Conservation (phyloP, 1,284 basidiomycete genomes). For the Omphalotus olearius region DNA sequence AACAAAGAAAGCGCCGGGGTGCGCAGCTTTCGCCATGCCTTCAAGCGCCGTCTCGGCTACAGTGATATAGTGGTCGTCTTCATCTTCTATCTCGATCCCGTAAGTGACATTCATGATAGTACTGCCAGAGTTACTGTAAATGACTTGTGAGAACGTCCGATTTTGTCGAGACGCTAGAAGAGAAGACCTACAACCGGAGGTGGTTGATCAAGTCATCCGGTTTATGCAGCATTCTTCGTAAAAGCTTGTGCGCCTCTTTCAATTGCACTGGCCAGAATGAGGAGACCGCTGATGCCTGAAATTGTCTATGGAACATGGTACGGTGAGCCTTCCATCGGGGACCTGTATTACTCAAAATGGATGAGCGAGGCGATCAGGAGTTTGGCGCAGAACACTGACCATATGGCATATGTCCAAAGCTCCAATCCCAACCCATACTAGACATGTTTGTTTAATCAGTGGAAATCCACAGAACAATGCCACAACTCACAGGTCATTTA, state of each 20-base stretch:
- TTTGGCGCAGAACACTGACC: constrained; percentile 18
- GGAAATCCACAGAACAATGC: neutral
- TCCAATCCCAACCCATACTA: constrained; percentile 37
- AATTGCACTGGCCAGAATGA: constrained; percentile 27
- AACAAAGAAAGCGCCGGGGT: constrained; percentile 33
- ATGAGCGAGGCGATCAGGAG: neutral
- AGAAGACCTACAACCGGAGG: constrained; percentile 35
- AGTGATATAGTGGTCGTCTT: constrained; percentile 30
- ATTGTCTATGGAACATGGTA: constrained; percentile 31
- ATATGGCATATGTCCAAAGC: constrained; percentile 34
- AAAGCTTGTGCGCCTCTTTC: constrained; percentile 34
- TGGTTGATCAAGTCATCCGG: constrained; percentile 37
- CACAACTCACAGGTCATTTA: constrained; percentile 16
- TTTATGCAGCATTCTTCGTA: constrained; percentile 32
- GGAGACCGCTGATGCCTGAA: constrained; percentile 23
- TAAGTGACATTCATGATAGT: constrained; percentile 36
- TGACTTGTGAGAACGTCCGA: neutral
- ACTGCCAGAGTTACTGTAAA: constrained; percentile 35
- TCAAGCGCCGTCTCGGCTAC: constrained; percentile 34
- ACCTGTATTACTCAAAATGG: constrained; percentile 20
- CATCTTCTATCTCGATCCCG: constrained; percentile 29
- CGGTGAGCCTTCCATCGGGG: constrained; percentile 34
- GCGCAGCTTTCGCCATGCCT: constrained; percentile 31
- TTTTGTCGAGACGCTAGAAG: neutral
- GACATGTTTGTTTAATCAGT: neutral